Base-by-base conservation (phyloP, 768 basidiomycete species). In the Neoboletus magnificus region DNA sequence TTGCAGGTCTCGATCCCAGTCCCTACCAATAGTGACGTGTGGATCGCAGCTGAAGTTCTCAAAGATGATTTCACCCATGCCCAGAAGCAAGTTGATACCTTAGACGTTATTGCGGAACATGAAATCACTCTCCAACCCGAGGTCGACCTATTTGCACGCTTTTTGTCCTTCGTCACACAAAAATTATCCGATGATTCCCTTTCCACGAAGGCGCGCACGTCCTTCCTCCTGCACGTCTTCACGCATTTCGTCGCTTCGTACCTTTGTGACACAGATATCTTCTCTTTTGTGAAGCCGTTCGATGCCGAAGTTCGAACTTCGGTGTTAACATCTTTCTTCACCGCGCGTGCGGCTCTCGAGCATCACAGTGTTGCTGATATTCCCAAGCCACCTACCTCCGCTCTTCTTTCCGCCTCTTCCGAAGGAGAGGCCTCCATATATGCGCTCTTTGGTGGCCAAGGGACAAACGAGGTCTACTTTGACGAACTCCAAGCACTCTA, bases 391-490 rank as follows among this genome's bases (percentile, higher is more conserved):
- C 81, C 86, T 12, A 57, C 81, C 45, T 86, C 90, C 27, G 86
- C 89, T 12, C 83, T 95, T 23, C 73, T 95, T 54, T 71, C 76
- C 12, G 85, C 87, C 37, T 83, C 83, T 33, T 65, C 73, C 44
- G 69, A 78, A n/a, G 81, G 82, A 44, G 80, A 86, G 42, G 87
- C 83, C 51, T 89, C 81, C 45, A 76, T 98, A 64, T 98, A 89
- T 74, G 96, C 93, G 49, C 77, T 99, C 39, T 99, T 99, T 68
- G 96, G 96, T 49, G 97, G 97, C 15, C 97, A 99, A 73, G 97
- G 97, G 55, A 92, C 89, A 56, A 98, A 98, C 73, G 97, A 98
- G 68, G 90, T 96, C 56, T 99, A 98, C 77, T 93, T 98, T 71
- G 91, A 96, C 70, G 97, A 98, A 71, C 81, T 99, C 20, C 91